Conservation (phyloP, 257 asterid genomes). For the Solanum gracilifrons region DNA sequence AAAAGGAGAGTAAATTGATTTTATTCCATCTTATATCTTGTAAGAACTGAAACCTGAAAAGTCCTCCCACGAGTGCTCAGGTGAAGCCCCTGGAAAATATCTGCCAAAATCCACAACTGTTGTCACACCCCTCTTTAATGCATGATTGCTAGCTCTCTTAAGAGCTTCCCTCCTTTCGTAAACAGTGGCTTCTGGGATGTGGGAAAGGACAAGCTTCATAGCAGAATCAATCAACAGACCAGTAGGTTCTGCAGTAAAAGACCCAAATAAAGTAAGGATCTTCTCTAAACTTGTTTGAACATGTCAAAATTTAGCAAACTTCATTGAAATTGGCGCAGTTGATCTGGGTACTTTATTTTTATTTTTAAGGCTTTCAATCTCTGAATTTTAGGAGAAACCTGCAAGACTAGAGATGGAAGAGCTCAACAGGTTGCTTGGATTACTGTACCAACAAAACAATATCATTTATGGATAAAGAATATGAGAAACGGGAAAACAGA, state of each 20-base stretch:
- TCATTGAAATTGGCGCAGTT: neutral
- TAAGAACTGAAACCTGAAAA: slow-evolving; percentile 48
- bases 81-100: slow-evolving; percentile 70
- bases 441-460: neutral
- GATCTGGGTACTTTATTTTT: neutral
- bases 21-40: neutral
- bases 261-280: slow-evolving; percentile 10
- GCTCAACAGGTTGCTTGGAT: neutral
- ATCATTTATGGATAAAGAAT: neutral
- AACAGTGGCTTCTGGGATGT: slow-evolving; percentile 59
- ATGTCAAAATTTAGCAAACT: neutral
- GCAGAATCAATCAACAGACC: slow-evolving; percentile 92
- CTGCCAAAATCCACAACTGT: slow-evolving; percentile 84
- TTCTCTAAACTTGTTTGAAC: neutral
- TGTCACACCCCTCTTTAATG: slow-evolving; percentile 83
- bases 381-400: neutral
- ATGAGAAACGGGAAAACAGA: neutral
- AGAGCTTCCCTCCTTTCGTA: slow-evolving; percentile 86
- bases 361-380: neutral
- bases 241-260: slow-evolving; percentile 66
- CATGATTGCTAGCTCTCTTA: slow-evolving; percentile 66
- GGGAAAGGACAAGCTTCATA: slow-evolving; percentile 62
- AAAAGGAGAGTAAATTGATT: neutral
- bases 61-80: slow-evolving; percentile 84
- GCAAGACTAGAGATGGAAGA: neutral